A percentile compares a stretch with the other conserved stretches of the same genome.
These are phyloP conservation scores for Candida neerlandica DNA, from an alignment of 1,139 yeast genomes.

Conservation along the genomic window DNA sequence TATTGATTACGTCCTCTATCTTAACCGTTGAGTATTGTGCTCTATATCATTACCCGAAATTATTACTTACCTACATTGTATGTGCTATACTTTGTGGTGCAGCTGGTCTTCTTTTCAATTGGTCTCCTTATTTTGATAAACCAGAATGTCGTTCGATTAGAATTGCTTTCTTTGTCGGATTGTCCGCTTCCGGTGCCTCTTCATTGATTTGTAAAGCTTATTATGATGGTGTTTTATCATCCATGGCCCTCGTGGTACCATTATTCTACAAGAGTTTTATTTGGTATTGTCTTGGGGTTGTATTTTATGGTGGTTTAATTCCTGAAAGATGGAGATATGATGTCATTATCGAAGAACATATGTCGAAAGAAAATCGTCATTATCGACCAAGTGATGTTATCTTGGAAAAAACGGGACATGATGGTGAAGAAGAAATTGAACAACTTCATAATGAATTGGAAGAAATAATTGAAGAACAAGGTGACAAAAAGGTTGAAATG, in stretches of 20 bases:
- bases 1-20: conserved; percentile 87
- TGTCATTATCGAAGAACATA: conserved; percentile 49
- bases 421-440: conserved; percentile 50
- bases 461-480: conserved; percentile 16
- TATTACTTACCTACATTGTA: conserved; percentile 52
- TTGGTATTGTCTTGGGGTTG: conserved; percentile 82
- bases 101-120: conserved; percentile 76
- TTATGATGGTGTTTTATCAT: conserved; percentile 56
- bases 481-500: conserved; percentile 4
- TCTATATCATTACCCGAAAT: conserved; percentile 60
- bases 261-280: conserved; percentile 61
- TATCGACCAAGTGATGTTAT: conserved; percentile 39
- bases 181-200: conserved; percentile 74
- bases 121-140: conserved; percentile 87
- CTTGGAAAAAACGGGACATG: conserved; percentile 36
- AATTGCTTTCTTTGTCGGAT: conserved; percentile 78
- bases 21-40: conserved; percentile 83
- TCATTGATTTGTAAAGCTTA: conserved; percentile 62
- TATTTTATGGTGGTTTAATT: conserved; percentile 82
- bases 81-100: conserved; percentile 69
- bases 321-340: conserved; percentile 90
- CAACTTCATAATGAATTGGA: conserved; percentile 41
- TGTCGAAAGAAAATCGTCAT: conserved; percentile 24
- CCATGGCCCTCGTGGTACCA: conserved; percentile 62
- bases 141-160: conserved; percentile 83